Base-by-base conservation (phyloP, 208 protist species). In the Kentomonas sorsogonicus region DNA sequence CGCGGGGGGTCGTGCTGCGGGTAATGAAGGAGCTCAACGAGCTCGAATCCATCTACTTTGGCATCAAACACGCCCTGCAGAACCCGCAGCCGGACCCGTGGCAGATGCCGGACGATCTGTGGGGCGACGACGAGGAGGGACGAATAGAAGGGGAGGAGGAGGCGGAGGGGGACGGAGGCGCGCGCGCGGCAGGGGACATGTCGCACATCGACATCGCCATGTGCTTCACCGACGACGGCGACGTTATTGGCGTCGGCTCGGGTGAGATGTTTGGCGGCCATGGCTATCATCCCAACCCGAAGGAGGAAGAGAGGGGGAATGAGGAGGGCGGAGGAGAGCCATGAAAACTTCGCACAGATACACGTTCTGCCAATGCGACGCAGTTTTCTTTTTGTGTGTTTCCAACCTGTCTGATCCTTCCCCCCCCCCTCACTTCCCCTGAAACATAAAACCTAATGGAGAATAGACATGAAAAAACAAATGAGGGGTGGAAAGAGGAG, bases 191-290 rank as follows among this genome's bases (percentile, higher is more conserved):
- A 11, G 34, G 34, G 10, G 56, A 62, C 34, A 31, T 62, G 30
- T 30, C 40, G 22, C 25, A 58, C 10, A 60, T 79, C 6, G 86
- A 93, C 43, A 66, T 93, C 22, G 83, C 82, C 22, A 93, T 93
- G 80, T 83, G 74, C 54, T 93, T 93, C 58, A 75, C 67, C 30
- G 18, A 60, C 0, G n/a, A 63, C 9, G 86, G 86, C 4, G 71
- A 82, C 13, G 77, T 74, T 39, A 48, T 89, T 34, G 77, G 80
- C 18, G 86, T 93, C 27, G 86, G 86, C 44, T 79, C 79, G 0
- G 60, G 80, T 0, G 63, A 38, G 0, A 54, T 93, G 16, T 89
- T 90, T 62, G 83, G 86, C 34, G 72, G 76, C 0, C 86, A 93
- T 38, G 86, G 86, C 7, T 89, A 87, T 45, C 86, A 89, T 53